A percentile compares a stretch with the other conserved stretches of the same genome.
These are phyloP conservation scores for Ilyonectria robusta DNA, from an alignment of 2,329 filamentous ascomycete species.

Conservation along the genomic window DNA sequence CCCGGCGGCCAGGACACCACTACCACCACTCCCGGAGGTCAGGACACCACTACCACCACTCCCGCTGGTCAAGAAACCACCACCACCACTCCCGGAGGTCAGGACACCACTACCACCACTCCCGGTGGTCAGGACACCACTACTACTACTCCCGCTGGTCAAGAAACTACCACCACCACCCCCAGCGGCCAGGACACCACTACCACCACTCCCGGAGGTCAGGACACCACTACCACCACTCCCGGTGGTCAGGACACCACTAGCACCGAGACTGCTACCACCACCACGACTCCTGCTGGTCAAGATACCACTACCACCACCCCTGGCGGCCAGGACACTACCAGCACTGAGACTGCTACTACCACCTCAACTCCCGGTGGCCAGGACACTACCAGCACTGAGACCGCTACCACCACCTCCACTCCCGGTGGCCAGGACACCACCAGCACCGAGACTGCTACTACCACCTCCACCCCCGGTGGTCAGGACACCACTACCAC, in stretches of 20 bases:
- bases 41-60: neutral
- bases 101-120: slow-evolving; percentile 10
- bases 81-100: neutral
- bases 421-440: neutral
- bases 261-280: neutral
- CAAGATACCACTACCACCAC: too few relatives aligned
- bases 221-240: slow-evolving; percentile 8
- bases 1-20: neutral
- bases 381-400: slow-evolving; percentile 3
- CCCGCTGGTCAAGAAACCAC: neutral
- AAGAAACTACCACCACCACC: slow-evolving; percentile 11
- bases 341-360: neutral
- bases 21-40: neutral
- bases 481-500: neutral
- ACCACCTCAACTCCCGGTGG: neutral
- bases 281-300: neutral
- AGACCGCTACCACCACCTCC: slow-evolving; percentile 8
- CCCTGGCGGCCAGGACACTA: neutral
- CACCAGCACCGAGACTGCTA: neutral
- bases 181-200: too few relatives aligned
- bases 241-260: neutral
- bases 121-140: neutral
- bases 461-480: neutral
- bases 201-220: neutral
- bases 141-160: neutral